phyloP scores from a whole-genome alignment of 78 protist species.

The Anaeramoeba flamelloides region DNA sequence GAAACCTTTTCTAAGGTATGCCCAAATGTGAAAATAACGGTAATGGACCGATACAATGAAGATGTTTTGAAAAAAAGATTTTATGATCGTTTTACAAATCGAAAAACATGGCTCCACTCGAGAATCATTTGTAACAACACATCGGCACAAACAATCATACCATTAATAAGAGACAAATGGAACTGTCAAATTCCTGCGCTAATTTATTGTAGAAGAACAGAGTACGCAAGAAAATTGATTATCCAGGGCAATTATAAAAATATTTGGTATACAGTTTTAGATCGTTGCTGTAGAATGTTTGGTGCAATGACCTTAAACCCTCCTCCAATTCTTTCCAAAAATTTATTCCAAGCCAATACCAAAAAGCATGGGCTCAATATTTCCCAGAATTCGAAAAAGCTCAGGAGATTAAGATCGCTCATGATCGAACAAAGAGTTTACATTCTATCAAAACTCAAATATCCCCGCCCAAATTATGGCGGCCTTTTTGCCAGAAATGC shows the following conservation, averaged over 20 bases:
- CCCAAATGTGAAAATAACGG: not conserved
- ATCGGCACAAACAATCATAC: not conserved
- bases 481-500: not conserved
- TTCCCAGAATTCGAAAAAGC: not conserved
- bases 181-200: not conserved
- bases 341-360: too few relatives aligned
- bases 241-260: not conserved
- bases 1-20: not conserved
- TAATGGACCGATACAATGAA: not conserved
- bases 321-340: too few relatives aligned
- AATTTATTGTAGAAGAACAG: not conserved
- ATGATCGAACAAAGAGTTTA: not conserved
- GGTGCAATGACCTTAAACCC: not conserved
- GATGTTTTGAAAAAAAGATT: not conserved
- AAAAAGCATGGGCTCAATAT: not conserved
- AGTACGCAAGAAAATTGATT: not conserved
- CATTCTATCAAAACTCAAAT: not conserved
- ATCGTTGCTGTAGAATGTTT: not conserved
- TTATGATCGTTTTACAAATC: not conserved
- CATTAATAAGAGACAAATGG: not conserved
- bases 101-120: not conserved
- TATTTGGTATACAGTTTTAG: not conserved
- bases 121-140: slow-evolving; percentile 2
- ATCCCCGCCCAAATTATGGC: not conserved
- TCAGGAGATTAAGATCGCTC: not conserved